Evolutionary conservation across 495 filamentous ascomycete genomes (phyloP).

Genomic region (Talaromyces thailandensis): DNA sequence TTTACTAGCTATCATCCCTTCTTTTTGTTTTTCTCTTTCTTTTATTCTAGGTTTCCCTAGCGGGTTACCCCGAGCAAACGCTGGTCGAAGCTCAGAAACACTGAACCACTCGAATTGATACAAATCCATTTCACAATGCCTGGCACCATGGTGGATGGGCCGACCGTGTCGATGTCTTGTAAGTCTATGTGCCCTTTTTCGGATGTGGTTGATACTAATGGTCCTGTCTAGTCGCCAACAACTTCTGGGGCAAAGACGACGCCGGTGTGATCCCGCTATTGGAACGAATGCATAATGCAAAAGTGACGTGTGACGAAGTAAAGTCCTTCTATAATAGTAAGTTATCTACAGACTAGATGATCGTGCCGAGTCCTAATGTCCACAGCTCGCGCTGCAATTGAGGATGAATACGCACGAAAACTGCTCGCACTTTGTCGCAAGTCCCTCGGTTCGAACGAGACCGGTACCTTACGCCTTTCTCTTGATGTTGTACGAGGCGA

Average conservation of each 20-base stretch:
- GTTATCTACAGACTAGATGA: not conserved
- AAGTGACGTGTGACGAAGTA: conserved; percentile 90
- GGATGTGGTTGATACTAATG: conserved; percentile 3
- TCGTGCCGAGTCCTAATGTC: conserved; percentile 2
- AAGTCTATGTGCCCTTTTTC: conserved; percentile 13
- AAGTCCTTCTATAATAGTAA: conserved; percentile 82
- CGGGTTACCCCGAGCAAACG: conserved; percentile 28
- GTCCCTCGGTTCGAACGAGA: conserved; percentile 79
- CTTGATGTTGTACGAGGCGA: conserved; percentile 83
- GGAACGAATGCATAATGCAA: conserved; percentile 92
- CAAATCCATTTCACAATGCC: conserved; percentile 42
- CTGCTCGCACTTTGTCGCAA: conserved; percentile 80
- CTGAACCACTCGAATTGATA: conserved; percentile 1
- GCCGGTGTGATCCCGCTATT: conserved; percentile 88
- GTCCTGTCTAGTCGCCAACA: conserved; percentile 74
- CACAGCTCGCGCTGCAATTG: conserved; percentile 79
- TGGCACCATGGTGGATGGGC: conserved; percentile 51
- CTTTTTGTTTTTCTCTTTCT: conserved; percentile 7
- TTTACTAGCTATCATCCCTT: conserved; percentile 7
- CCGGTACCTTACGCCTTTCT: conserved; percentile 71
- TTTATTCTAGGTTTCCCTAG: conserved; percentile 10
- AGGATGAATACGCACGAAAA: conserved; percentile 97
- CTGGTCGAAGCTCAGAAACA: conserved; percentile 29
- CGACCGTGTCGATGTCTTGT: conserved; percentile 58
- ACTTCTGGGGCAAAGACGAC: conserved; percentile 99